These are phyloP conservation scores for Takashimella tepidaria DNA, from an alignment of 1,284 basidiomycete species.

Conservation along the genomic window DNA sequence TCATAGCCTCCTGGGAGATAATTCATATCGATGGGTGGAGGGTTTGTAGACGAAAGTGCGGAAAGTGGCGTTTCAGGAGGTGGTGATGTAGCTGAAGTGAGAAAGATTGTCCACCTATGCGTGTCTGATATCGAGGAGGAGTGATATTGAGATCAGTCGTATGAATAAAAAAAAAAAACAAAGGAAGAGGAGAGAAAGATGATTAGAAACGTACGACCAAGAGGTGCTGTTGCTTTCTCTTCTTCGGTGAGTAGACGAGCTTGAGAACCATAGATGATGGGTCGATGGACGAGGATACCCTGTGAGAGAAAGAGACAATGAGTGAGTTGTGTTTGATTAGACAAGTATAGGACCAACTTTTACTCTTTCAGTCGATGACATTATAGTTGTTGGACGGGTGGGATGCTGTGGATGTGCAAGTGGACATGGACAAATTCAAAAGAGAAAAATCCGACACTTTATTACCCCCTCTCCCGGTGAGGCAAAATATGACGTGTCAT, in stretches of 20 bases:
- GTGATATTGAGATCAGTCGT: conserved; percentile 31
- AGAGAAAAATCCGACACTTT: no score
- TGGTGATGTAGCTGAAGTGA: conserved; percentile 58
- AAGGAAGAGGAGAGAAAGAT: neutral
- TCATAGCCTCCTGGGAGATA: conserved; percentile 66
- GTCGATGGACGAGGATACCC: conserved; percentile 84
- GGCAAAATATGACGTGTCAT: no score
- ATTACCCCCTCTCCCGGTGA: no score
- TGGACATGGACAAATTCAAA: no score
- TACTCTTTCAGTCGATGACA: neutral
- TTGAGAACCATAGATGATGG: conserved; percentile 95
- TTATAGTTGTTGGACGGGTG: no score
- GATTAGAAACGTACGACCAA: conserved; percentile 40
- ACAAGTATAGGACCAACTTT: no score
- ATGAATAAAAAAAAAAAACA: no score
- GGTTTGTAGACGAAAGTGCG: conserved; percentile 46
- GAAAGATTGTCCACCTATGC: conserved; percentile 93
- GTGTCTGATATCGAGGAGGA: no score
- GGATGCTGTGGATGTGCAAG: no score
- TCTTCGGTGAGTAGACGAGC: conserved; percentile 72
- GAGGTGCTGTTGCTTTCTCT: conserved; percentile 51
- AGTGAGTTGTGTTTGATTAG: neutral
- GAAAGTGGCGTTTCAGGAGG: conserved; percentile 51
- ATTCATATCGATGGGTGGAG: conserved; percentile 33
- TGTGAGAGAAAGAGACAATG: conserved; percentile 37